Base-by-base conservation (phyloP, 2,329 filamentous ascomycete species). In the Graphilbum ipis-grandicollis region DNA sequence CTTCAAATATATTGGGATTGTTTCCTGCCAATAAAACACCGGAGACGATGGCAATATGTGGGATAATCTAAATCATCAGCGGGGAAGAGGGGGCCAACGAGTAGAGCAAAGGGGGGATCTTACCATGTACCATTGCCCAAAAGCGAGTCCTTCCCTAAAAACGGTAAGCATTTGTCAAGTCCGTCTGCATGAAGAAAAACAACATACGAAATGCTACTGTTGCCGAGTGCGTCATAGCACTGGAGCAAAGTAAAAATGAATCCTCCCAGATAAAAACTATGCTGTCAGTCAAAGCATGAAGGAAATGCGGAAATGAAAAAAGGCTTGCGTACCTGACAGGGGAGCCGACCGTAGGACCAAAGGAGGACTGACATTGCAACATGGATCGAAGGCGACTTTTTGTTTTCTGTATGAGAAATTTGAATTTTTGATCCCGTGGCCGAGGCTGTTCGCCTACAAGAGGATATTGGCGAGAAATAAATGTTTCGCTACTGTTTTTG, bases 1-100 rank as follows among this genome's bases (percentile, higher is more conserved):
- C 48, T 30, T 51, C 47, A 4, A 52, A 38, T n/a, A 44, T 49
- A 33, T 45, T 48, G 9, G 49, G 49, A 25, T 51, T 51, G 41
- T 51, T 52, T 8, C 48, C 47, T 3, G 50, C 48, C 8, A 51
- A 42, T 19, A 52, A 32, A 29, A 47, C 38, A 31, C 44, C 45
- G 0, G 46, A 47, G 19, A 51, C 31, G 14, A 52, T 49, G 30
- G 49, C 43, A 15, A 50, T 47, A 14, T 52, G 50, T 1, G 49
- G 48, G 9, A 52, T 48, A 2, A 41, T 48, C 48, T 44, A 35
- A 21, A 12, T 7, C 5, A n/a, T 7, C 26, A 28, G 26, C 26
- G 26, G 9, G 26, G 5, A 13, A 28, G 12, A 13, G 26, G 10
- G 5, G 21, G 21, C 21, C 10, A n/a, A n/a, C 10, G 21, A 6